These are phyloP conservation scores for Ammopiptanthus mongolicus DNA, from an alignment of 306 rosid species.

Conservation along the genomic window DNA sequence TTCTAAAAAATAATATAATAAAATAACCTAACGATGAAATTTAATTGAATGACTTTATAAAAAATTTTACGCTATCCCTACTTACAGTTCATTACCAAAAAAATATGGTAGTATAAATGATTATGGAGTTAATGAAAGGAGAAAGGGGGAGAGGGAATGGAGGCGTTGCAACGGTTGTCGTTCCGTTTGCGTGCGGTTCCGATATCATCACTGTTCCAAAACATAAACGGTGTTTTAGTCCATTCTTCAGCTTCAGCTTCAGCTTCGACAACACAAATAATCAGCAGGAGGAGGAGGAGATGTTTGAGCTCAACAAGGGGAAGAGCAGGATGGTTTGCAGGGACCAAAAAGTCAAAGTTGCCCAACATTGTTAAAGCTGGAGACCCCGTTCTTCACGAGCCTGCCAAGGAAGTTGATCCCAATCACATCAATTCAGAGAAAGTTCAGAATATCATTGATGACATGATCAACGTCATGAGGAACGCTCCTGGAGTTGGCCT, in stretches of 20 bases:
- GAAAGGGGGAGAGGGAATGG: not conserved
- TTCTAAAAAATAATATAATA: too few species aligned
- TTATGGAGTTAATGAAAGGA: not conserved
- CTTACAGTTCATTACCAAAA: too few species aligned
- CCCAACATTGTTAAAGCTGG: constrained; percentile 69
- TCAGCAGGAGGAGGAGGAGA: not conserved
- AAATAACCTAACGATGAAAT: too few species aligned
- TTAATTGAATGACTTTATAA: too few species aligned
- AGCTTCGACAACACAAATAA: not conserved
- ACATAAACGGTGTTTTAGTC: not conserved
- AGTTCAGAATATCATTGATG: constrained; percentile 72
- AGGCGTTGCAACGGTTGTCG: not conserved
- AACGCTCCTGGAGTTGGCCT: constrained; percentile 81
- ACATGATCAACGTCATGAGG: constrained; percentile 65
- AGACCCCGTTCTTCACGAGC: constrained; percentile 69
- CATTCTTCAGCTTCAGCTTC: not conserved
- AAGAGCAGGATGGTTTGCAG: constrained; percentile 56
- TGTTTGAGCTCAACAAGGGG: not conserved
- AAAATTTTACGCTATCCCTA: too few species aligned
- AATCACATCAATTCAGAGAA: constrained; percentile 59
- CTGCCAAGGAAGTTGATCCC: constrained; percentile 45
- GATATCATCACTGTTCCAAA: not conserved
- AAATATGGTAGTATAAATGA: too few species aligned
- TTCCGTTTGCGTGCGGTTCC: not conserved
- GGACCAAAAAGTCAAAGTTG: constrained; percentile 25